Percentiles rank a stretch among this genome's conserved stretches.
Conservation (phyloP, 495 filamentous ascomycete species). For the Tirmania nivea region DNA sequence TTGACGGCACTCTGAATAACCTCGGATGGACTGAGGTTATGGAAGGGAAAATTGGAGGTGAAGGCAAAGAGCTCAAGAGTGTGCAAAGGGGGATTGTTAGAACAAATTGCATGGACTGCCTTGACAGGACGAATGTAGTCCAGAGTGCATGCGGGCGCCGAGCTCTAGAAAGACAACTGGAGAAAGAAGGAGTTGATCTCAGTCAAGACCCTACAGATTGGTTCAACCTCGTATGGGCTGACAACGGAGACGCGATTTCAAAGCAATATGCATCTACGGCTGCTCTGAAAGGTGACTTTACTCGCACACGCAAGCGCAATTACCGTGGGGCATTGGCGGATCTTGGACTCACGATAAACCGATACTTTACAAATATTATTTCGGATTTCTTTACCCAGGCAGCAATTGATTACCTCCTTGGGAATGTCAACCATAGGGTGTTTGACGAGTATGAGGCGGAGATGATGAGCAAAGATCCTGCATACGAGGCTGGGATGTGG, state of each 20-base stretch:
- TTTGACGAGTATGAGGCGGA: slow-evolving; percentile 82
- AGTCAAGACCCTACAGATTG: slow-evolving; percentile 53
- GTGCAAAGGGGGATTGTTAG: slow-evolving; percentile 55
- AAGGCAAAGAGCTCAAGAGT: slow-evolving; percentile 6
- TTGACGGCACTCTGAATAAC: slow-evolving; percentile 39
- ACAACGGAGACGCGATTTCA: slow-evolving; percentile 65
- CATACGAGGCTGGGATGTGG: slow-evolving; percentile 16
- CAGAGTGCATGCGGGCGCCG: slow-evolving; percentile 66
- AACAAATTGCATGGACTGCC: slow-evolving; percentile 95
- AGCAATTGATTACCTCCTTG: slow-evolving; percentile 82
- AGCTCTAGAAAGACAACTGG: slow-evolving; percentile 55
- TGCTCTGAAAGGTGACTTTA: slow-evolving; percentile 88
- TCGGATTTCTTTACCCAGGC: slow-evolving; percentile 92
- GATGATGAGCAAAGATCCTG: slow-evolving; percentile 72
- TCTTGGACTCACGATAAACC: slow-evolving; percentile 62
- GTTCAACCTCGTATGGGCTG: slow-evolving; percentile 92
- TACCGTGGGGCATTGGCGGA: slow-evolving; percentile 87
- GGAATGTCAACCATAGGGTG: slow-evolving; percentile 57
- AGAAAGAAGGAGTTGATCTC: slow-evolving; percentile 49
- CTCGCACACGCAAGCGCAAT: slow-evolving; percentile 69
- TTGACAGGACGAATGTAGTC: slow-evolving; percentile 83
- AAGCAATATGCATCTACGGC: slow-evolving; percentile 67
- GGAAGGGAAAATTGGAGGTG: slow-evolving; percentile 21
- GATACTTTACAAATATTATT: slow-evolving; percentile 64
- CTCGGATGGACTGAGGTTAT: slow-evolving; percentile 40